A percentile compares a stretch with the other conserved stretches of the same genome.
These are phyloP conservation scores for Apodospora peruviana DNA, from an alignment of 495 filamentous ascomycete genomes.

Conservation along the genomic window DNA sequence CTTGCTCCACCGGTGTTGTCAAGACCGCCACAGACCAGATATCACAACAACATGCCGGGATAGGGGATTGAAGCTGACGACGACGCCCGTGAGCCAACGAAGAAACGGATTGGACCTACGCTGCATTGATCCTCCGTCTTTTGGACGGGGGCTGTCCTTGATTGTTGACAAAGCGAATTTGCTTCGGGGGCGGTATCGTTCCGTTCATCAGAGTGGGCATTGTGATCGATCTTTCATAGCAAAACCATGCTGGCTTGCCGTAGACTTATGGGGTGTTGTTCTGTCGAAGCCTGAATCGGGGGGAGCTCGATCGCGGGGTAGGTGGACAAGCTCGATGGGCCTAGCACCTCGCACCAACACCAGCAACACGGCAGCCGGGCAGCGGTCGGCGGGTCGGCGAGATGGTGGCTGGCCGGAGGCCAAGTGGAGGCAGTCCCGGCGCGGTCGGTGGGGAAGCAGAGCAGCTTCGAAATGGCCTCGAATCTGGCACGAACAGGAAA, in stretches of 20 bases:
- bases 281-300: slow-evolving; percentile 3
- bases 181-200: slow-evolving; percentile 42
- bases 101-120: slow-evolving; percentile 46
- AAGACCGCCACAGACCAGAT: neutral
- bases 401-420: too few species aligned
- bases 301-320: slow-evolving; percentile 9
- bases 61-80: slow-evolving; percentile 14
- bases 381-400: neutral
- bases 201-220: slow-evolving; percentile 40
- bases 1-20: too few species aligned
- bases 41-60: neutral
- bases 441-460: too few species aligned
- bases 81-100: slow-evolving; percentile 6
- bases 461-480: too few species aligned
- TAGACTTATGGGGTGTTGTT: slow-evolving; percentile 2
- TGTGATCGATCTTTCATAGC: slow-evolving; percentile 21
- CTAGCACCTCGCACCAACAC: too few species aligned
- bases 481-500: too few species aligned
- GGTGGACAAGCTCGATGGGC: neutral
- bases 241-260: slow-evolving; percentile 23
- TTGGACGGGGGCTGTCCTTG: slow-evolving; percentile 78
- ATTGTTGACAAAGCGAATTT: slow-evolving; percentile 75
- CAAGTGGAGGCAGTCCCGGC: too few species aligned
- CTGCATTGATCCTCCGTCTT: slow-evolving; percentile 73
- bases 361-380: neutral